phyloP scores from a whole-genome alignment of 306 rosid genomes.

The Ochetophila trinervis region DNA sequence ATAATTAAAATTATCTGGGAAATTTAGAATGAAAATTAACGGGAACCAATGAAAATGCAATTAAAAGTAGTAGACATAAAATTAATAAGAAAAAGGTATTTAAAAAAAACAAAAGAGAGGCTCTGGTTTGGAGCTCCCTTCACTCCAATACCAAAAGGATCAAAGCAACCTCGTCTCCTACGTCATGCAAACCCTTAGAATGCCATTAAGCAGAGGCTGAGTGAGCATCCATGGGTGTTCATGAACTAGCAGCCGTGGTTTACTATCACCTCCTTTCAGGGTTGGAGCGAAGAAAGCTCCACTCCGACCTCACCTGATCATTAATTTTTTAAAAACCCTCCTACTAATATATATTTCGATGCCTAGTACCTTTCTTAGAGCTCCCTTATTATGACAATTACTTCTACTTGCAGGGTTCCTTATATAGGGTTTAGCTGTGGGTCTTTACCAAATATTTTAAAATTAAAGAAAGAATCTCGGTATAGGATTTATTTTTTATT shows the following conservation, averaged over 20 bases:
- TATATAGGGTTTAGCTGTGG: slow-evolving; percentile 26
- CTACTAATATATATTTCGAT: too few species aligned
- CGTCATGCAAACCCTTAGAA: slow-evolving; percentile 56
- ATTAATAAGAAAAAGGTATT: neutral
- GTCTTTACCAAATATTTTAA: slow-evolving; percentile 4
- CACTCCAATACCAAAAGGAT: slow-evolving; percentile 72
- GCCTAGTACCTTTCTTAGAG: too few species aligned
- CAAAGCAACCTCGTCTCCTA: slow-evolving; percentile 52
- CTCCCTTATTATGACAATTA: too few species aligned
- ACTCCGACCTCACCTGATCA: slow-evolving; percentile 2
- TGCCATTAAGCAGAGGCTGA: neutral
- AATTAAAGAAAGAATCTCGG: slow-evolving; percentile 1
- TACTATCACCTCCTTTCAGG: slow-evolving; percentile 51
- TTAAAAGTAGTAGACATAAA: neutral
- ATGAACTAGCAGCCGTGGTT: slow-evolving; percentile 68
- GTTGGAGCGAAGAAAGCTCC: slow-evolving; percentile 59
- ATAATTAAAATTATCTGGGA: too few species aligned
- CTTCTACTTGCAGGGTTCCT: too few species aligned
- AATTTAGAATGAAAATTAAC: neutral
- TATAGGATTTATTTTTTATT: slow-evolving; percentile 2
- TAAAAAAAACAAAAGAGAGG: neutral
- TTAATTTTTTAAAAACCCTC: too few species aligned
- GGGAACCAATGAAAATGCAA: too few species aligned
- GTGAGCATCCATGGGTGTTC: slow-evolving; percentile 40
- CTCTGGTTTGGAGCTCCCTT: slow-evolving; percentile 50